Base-by-base conservation (phyloP, 176 grass and related monocot species). In the Rhipidocladum racemiflorum region DNA sequence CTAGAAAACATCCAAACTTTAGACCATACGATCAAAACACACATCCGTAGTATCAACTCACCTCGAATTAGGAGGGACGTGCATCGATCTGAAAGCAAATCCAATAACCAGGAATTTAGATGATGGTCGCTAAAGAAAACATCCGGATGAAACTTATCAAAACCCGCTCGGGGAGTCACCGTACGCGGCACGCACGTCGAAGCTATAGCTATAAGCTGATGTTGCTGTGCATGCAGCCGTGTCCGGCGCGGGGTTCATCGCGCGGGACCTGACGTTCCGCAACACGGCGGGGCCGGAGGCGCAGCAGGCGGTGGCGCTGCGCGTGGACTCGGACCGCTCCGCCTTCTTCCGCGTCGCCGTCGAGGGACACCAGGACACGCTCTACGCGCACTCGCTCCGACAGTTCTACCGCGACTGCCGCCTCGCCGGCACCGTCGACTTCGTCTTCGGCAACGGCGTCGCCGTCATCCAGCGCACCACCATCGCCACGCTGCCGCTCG, bases 301-400 rank as follows among this genome's bases (percentile, higher is more conserved):
- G 53, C 65, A 67, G 40, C 94, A 94, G 76, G 91, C 94, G 40
- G 91, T 97, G 46, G 94, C 94, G 21, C 87, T 97, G 49, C 94
- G 94, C 4, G 91, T 92, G 53, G 94, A 92, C 83, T 83, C 91
- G 3, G 94, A 97, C 72, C 85, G 91, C 32, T 94, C 91, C 3
- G 81, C 92, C 80, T 97, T 97, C 89, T 97, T 90, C 87, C 89
- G 87, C n/a, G 87, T 91, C 40, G 83, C 80, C 56, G 46, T 97
- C 21, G 94, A 97, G 83, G 94, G 94, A 1, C 54, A 97, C 85
- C 94, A 97, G 84, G 91, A 94, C 91, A 97, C 94, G 13, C 87
- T 94, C 56, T 97, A 97, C 85, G 89, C 91, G 17, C 94, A 92
- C 87, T 97, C 94, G 1, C 85, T 97, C n/a, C 87, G 94, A 7